Conservation (phyloP, 192 early-diverging fungal genomes). For the Gryganskiella cystojenkinii region DNA sequence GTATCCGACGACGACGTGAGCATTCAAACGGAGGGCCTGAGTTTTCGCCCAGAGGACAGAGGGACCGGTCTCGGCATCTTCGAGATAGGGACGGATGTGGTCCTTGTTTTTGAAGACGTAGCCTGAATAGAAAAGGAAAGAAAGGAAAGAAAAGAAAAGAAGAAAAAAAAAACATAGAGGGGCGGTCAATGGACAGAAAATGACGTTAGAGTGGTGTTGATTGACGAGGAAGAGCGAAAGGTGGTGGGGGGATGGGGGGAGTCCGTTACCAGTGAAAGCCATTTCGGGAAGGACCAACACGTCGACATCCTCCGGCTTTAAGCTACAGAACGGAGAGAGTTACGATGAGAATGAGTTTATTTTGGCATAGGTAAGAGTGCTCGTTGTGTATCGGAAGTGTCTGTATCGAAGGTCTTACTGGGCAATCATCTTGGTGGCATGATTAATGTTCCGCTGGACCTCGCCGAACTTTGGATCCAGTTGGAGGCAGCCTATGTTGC, state of each 20-base stretch:
- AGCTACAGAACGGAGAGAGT: no score
- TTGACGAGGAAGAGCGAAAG: not conserved
- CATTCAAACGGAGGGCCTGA: slow-evolving; percentile 64
- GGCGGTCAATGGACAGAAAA: not conserved
- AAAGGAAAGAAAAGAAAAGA: not conserved
- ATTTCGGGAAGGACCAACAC: slow-evolving; percentile 82
- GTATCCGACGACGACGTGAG: slow-evolving; percentile 77
- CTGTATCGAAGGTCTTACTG: slow-evolving; percentile 13
- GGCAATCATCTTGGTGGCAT: slow-evolving; percentile 36
- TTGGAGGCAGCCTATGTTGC: slow-evolving; percentile 31
- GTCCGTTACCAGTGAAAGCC: slow-evolving; percentile 74
- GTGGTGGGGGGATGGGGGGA: no score
- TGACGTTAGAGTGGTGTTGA: not conserved
- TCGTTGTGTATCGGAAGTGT: not conserved
- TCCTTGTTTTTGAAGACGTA: slow-evolving; percentile 69
- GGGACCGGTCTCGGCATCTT: slow-evolving; percentile 64
- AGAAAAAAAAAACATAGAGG: not conserved
- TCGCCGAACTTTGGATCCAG: slow-evolving; percentile 21
- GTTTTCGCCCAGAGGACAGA: slow-evolving; percentile 70
- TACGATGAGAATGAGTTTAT: no score
- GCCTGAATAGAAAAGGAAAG: slow-evolving; percentile 49
- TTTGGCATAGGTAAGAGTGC: no score
- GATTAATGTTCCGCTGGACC: slow-evolving; percentile 36
- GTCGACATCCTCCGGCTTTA: slow-evolving; percentile 66
- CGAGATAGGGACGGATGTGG: slow-evolving; percentile 69